Conservation (phyloP, 345 rosid species). For the Hibiscus syriacus region DNA sequence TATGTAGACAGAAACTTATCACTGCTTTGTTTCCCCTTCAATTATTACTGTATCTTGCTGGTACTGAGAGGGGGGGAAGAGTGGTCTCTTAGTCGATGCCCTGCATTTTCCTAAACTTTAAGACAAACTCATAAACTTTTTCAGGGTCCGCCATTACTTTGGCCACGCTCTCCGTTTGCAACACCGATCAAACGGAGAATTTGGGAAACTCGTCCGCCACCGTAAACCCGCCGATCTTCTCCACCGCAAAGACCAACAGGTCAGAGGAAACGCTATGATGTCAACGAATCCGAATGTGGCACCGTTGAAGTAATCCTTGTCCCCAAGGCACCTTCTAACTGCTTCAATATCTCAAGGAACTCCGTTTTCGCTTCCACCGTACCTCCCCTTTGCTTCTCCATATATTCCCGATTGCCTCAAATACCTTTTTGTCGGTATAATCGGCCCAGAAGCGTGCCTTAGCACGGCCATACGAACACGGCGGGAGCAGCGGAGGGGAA, state of each 20-base stretch:
- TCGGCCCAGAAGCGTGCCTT: constrained; percentile 70
- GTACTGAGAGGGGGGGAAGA: too few relatives aligned
- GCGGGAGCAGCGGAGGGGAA: constrained; percentile 43
- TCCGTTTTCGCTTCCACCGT: constrained; percentile 32
- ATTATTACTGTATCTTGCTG: too few relatives aligned
- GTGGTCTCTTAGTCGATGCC: too few relatives aligned
- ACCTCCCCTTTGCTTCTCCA: constrained; percentile 45
- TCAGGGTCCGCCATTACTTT: constrained; percentile 40
- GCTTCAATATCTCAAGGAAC: constrained; percentile 44
- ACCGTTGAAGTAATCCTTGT: constrained; percentile 46
- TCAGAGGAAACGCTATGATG: constrained; percentile 29
- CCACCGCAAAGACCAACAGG: constrained; percentile 38
- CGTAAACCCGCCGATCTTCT: constrained; percentile 43
- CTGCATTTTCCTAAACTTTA: too few relatives aligned
- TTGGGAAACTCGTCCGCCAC: constrained; percentile 43
- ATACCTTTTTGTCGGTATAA: constrained; percentile 58
- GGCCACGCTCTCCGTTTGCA: constrained; percentile 37
- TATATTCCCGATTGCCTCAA: constrained; percentile 1
- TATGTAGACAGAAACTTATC: background rate
- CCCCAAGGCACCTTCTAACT: constrained; percentile 48
- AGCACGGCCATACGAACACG: constrained; percentile 38
- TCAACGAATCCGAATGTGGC: too few relatives aligned
- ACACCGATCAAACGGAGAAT: constrained; percentile 44
- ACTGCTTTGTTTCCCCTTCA: too few relatives aligned
- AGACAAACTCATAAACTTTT: too few relatives aligned